A percentile compares a stretch with the other conserved stretches of the same genome.
Conservation (phyloP, 441 rosid species). For the Erysimum cheiri region DNA sequence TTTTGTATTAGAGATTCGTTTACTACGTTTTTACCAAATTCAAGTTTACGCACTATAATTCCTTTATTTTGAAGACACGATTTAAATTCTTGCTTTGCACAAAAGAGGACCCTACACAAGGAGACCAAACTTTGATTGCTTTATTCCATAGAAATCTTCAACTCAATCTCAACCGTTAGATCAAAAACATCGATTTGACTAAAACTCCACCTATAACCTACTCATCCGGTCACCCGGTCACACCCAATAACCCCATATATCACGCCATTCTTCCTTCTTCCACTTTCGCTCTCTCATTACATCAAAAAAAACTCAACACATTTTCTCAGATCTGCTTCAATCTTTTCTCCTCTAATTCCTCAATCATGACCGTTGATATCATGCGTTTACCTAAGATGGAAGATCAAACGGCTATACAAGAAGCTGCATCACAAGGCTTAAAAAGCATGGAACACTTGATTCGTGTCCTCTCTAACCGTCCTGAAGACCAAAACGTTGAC, state of each 20-base stretch:
- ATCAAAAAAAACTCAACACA: too few relatives aligned
- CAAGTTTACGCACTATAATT: background rate
- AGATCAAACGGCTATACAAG: conserved; percentile 74
- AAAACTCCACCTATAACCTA: conserved; percentile 20
- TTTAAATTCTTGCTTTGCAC: conserved; percentile 28
- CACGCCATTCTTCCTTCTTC: conserved; percentile 25
- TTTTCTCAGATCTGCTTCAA: conserved; percentile 18
- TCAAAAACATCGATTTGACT: conserved; percentile 32
- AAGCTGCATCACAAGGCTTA: conserved; percentile 79
- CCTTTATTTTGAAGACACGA: conserved; percentile 34
- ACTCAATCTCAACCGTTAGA: conserved; percentile 35
- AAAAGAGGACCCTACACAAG: conserved; percentile 29
- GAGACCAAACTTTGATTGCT: conserved; percentile 34
- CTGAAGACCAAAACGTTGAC: conserved; percentile 46
- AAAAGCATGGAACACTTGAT: conserved; percentile 82
- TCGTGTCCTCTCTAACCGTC: conserved; percentile 56
- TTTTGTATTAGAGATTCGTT: background rate
- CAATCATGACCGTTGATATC: conserved; percentile 64
- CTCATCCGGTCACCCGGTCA: conserved; percentile 32
- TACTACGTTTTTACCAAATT: background rate
- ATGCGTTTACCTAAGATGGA: conserved; percentile 60
- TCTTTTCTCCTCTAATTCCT: background rate
- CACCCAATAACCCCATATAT: conserved; percentile 42
- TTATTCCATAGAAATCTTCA: conserved; percentile 32
- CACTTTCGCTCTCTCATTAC: background rate